Conservation (phyloP, 2,329 filamentous ascomycete species). For the Onygena corvina region DNA sequence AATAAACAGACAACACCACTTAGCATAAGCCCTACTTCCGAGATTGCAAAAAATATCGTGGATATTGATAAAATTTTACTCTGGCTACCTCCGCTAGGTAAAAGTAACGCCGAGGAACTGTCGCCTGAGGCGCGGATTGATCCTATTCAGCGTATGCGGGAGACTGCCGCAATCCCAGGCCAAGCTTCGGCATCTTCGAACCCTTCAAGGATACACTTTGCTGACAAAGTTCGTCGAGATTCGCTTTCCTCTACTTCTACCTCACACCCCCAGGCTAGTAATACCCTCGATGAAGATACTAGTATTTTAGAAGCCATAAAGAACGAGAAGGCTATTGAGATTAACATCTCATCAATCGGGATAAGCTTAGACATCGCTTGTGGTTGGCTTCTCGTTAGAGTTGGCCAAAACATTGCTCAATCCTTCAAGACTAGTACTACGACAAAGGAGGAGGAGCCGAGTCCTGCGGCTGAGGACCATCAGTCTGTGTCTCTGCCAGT, state of each 20-base stretch:
- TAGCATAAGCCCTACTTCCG: conserved; percentile 6
- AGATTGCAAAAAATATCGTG: conserved; percentile 27
- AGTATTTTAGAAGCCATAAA: conserved; percentile 3
- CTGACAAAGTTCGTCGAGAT: not conserved
- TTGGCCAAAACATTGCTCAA: conserved; percentile 24
- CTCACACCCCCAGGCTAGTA: not conserved
- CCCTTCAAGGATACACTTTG: conserved; percentile 1
- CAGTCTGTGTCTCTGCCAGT: conserved; percentile 14
- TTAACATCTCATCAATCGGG: conserved; percentile 24
- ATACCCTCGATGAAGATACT: not conserved
- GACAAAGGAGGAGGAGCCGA: not conserved
- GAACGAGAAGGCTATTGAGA: conserved; percentile 17
- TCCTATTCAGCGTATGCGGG: conserved; percentile 7
- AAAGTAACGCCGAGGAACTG: conserved; percentile 5
- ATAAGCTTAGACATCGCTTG: conserved; percentile 31
- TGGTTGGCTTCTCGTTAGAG: conserved; percentile 32
- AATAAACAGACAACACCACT: not conserved
- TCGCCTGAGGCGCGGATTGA: not conserved
- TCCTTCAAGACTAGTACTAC: conserved; percentile 8
- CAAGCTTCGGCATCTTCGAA: conserved; percentile 1
- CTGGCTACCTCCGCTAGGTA: conserved; percentile 25
- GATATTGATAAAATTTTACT: conserved; percentile 26
- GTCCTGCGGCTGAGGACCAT: conserved; percentile 8
- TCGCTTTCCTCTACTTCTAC: not conserved
- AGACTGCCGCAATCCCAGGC: conserved; percentile 11